Conservation (phyloP, 2,329 filamentous ascomycete species). For the Alternaria infectoria region DNA sequence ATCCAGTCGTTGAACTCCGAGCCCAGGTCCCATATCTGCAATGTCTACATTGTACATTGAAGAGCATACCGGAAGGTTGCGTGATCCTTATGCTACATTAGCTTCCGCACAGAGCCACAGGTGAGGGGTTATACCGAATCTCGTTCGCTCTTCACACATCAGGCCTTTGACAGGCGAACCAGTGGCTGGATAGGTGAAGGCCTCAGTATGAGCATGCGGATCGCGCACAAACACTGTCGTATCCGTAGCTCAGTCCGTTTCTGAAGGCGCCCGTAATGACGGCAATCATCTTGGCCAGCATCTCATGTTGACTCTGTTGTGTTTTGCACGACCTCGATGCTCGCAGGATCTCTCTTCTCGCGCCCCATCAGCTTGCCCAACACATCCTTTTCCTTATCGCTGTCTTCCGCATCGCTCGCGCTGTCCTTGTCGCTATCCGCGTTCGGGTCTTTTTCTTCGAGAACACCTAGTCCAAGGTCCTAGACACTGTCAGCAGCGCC, state of each 20-base stretch:
- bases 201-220: background rate
- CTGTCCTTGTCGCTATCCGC: slow-evolving; percentile 26
- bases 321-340: slow-evolving; percentile 42
- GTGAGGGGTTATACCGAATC: background rate
- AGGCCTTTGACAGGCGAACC: background rate
- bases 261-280: background rate
- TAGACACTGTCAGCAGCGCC: slow-evolving; percentile 18
- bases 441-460: slow-evolving; percentile 48
- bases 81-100: background rate
- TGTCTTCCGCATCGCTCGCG: slow-evolving; percentile 27
- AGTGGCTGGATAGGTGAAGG: background rate
- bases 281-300: background rate
- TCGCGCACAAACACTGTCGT: background rate
- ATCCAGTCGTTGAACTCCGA: background rate
- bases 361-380: slow-evolving; percentile 48
- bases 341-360: slow-evolving; percentile 23
- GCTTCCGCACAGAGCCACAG: background rate
- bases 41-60: background rate
- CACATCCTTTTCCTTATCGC: slow-evolving; percentile 38
- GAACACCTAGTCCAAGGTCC: slow-evolving; percentile 56
- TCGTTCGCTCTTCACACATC: background rate
- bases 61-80: background rate
- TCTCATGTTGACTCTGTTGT: slow-evolving; percentile 19
- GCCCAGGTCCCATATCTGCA: background rate
- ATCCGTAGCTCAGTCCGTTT: background rate